Evolutionary conservation across 2,329 filamentous ascomycete species (phyloP).

Genomic region (Fusarium sp.): DNA sequence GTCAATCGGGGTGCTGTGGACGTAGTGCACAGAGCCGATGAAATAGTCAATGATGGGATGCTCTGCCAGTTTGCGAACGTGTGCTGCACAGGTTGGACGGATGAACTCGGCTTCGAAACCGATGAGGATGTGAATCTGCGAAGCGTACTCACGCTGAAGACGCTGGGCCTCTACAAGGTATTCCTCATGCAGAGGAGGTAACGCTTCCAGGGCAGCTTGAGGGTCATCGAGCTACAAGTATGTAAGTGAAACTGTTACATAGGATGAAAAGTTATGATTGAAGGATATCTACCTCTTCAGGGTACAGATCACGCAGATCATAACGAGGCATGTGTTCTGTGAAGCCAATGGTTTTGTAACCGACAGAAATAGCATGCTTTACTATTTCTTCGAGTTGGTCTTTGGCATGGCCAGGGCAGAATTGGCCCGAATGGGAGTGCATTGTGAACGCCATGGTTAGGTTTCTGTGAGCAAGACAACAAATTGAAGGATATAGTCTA

Average conservation of each 20-base stretch:
- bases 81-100: constrained; percentile 69
- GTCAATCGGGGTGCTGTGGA: constrained; percentile 88
- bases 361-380: constrained; percentile 79
- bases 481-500: background rate
- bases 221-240: constrained; percentile 62
- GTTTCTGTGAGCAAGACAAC: background rate
- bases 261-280: background rate
- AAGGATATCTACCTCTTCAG: constrained; percentile 77
- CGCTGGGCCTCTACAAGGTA: constrained; percentile 83
- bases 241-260: constrained; percentile 14
- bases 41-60: constrained; percentile 83
- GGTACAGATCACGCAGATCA: constrained; percentile 82
- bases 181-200: constrained; percentile 71
- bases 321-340: constrained; percentile 96
- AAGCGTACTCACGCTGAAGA: constrained; percentile 76
- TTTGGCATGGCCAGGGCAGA: constrained; percentile 90
- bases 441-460: constrained; percentile 90
- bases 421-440: constrained; percentile 97
- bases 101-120: constrained; percentile 97
- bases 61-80: constrained; percentile 72
- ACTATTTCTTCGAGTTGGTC: constrained; percentile 87
- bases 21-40: constrained; percentile 93
- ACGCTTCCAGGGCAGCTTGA: constrained; percentile 60
- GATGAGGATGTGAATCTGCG: constrained; percentile 81
- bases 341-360: constrained; percentile 86